Conservation (phyloP, 768 basidiomycete species). For the Boletus edulis region DNA sequence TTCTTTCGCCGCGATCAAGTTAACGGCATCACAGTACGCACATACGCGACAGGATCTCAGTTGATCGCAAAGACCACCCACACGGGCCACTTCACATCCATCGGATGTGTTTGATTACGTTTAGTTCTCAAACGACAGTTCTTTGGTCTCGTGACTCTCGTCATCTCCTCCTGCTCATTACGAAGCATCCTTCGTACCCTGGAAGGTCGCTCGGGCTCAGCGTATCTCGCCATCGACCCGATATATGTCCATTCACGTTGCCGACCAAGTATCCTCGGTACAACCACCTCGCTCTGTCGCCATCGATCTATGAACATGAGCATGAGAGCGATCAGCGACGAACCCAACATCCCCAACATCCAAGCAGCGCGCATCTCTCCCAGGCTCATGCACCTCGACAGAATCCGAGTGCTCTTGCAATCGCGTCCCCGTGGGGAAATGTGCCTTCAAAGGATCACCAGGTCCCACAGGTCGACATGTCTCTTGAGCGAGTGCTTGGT, state of each 20-base stretch:
- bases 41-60: not conserved
- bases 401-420: conserved; percentile 42
- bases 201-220: conserved; percentile 55
- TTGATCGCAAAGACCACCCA: not conserved
- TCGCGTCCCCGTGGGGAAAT: no score
- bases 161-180: conserved; percentile 64
- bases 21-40: not conserved
- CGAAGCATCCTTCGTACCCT: conserved; percentile 88
- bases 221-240: conserved; percentile 88
- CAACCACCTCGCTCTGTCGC: conserved; percentile 78
- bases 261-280: conserved; percentile 84
- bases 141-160: not conserved
- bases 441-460: no score
- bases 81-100: not conserved
- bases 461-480: no score
- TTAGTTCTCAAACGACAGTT: no score
- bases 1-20: not conserved
- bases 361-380: conserved; percentile 15
- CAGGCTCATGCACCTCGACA: conserved; percentile 47
- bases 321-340: not conserved
- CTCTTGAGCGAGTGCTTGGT: no score
- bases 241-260: conserved; percentile 62
- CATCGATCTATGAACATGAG: conserved; percentile 46
- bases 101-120: no score
- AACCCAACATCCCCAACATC: not conserved